phyloP scores from a whole-genome alignment of 2,329 filamentous ascomycete species.

The Pezicula radicicola region DNA sequence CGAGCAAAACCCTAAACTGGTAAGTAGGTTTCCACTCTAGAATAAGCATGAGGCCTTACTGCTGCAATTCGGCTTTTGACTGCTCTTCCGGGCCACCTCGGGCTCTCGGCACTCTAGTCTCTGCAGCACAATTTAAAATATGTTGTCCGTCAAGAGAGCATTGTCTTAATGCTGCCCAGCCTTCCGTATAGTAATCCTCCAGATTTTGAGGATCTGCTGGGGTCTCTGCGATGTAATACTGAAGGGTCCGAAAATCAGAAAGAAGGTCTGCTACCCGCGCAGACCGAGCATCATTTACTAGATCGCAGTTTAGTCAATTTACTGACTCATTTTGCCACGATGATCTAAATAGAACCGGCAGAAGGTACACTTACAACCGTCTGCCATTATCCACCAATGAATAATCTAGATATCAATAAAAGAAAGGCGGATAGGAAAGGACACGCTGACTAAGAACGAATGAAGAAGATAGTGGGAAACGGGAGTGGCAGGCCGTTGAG shows the following conservation, averaged over 20 bases:
- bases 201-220: conserved; percentile 51
- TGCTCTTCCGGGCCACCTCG: conserved; percentile 56
- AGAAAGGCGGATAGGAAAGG: conserved; percentile 8
- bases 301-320: conserved; percentile 1
- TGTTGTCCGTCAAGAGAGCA: conserved; percentile 61
- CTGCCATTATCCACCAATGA: conserved; percentile 22
- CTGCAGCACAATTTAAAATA: conserved; percentile 62
- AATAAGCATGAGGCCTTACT: conserved; percentile 40
- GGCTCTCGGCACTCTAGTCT: conserved; percentile 53
- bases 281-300: conserved; percentile 59
- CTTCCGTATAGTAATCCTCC: conserved; percentile 61
- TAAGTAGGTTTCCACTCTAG: conserved; percentile 1
- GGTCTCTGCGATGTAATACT: conserved; percentile 58
- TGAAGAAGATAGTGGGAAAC: conserved; percentile 13
- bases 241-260: conserved; percentile 57
- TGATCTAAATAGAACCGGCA: not conserved
- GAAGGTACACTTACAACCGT: conserved; percentile 26
- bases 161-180: conserved; percentile 60
- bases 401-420: conserved; percentile 7
- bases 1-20: conserved; percentile 48
- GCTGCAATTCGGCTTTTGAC: conserved; percentile 58
- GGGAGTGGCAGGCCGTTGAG: conserved; percentile 10
- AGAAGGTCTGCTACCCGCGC: conserved; percentile 60
- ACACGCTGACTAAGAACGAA: conserved; percentile 6
- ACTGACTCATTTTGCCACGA: not conserved